These are phyloP conservation scores for Penicillium turbatum DNA, from an alignment of 495 filamentous ascomycete species.

Conservation along the genomic window DNA sequence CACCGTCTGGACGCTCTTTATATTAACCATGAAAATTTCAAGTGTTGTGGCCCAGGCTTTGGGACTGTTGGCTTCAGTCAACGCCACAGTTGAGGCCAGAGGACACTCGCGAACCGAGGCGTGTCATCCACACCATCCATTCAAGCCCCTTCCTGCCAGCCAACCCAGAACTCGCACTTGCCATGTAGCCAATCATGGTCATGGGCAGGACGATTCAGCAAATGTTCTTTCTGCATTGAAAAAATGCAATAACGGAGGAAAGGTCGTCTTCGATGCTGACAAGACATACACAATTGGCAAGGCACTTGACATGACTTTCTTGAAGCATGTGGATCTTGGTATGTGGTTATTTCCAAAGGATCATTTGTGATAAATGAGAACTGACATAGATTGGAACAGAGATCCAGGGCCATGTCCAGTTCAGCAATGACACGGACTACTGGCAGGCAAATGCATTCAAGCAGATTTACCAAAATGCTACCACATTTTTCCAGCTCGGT, in stretches of 20 bases:
- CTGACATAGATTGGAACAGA: slow-evolving; percentile 23
- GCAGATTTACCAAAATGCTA: slow-evolving; percentile 60
- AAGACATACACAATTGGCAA: slow-evolving; percentile 58
- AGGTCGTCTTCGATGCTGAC: slow-evolving; percentile 55
- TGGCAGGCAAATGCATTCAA: slow-evolving; percentile 60
- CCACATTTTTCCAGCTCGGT: slow-evolving; percentile 66
- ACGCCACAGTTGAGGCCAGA: slow-evolving; percentile 18
- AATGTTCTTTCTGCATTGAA: slow-evolving; percentile 56
- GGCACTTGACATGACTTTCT: slow-evolving; percentile 60
- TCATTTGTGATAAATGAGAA: not conserved
- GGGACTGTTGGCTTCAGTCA: slow-evolving; percentile 22
- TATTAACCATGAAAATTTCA: slow-evolving; percentile 28
- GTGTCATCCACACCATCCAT: slow-evolving; percentile 32
- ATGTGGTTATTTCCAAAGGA: not conserved
- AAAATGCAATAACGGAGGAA: slow-evolving; percentile 63
- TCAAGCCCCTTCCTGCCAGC: slow-evolving; percentile 34
- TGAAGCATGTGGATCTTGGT: slow-evolving; percentile 60
- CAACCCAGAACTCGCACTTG: slow-evolving; percentile 30
- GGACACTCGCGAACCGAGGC: slow-evolving; percentile 23
- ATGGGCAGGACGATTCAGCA: slow-evolving; percentile 54
- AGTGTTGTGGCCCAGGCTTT: slow-evolving; percentile 25
- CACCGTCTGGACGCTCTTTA: not conserved
- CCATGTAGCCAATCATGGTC: slow-evolving; percentile 32
- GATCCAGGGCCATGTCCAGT: slow-evolving; percentile 53
- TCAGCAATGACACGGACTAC: slow-evolving; percentile 63